phyloP scores from a whole-genome alignment of 2,329 filamentous ascomycete species.

The Hypoxylon sp. region DNA sequence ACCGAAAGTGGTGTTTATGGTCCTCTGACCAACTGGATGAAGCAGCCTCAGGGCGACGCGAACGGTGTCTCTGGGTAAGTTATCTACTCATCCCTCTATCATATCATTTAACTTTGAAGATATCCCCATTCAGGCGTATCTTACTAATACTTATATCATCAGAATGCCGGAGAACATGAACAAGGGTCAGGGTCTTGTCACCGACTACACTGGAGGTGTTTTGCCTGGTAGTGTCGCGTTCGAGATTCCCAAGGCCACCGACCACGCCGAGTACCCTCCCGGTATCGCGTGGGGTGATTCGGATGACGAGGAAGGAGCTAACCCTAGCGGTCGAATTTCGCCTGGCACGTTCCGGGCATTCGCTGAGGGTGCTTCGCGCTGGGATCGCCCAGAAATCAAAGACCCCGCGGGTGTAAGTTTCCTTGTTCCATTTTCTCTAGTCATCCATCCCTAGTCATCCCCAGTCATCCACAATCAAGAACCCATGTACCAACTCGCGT shows the following conservation, averaged over 20 bases:
- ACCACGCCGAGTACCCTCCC: neutral
- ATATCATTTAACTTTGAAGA: neutral
- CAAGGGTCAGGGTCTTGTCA: conserved; percentile 43
- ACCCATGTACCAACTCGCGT: conserved; percentile 7
- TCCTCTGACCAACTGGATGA: conserved; percentile 50
- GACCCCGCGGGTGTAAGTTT: conserved; percentile 56
- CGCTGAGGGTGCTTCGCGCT: conserved; percentile 56
- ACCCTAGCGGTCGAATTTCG: conserved; percentile 56
- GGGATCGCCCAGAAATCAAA: conserved; percentile 46
- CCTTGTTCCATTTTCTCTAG: neutral
- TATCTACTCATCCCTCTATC: neutral
- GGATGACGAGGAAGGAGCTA: conserved; percentile 57
- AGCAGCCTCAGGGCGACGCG: conserved; percentile 21
- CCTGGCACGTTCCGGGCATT: conserved; percentile 60
- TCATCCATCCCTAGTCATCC: neutral
- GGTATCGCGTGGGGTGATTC: conserved; percentile 33
- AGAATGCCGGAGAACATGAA: conserved; percentile 47
- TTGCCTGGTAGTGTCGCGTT: conserved; percentile 46
- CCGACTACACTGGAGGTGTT: conserved; percentile 35
- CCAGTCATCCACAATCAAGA: no score
- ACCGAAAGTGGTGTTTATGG: conserved; percentile 34
- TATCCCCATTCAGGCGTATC: neutral
- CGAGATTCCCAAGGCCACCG: conserved; percentile 31
- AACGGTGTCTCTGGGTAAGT: conserved; percentile 43
- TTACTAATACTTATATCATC: conserved; percentile 14